Conservation (phyloP, 2,329 filamentous ascomycete genomes). For the Curvularia spicifera region DNA sequence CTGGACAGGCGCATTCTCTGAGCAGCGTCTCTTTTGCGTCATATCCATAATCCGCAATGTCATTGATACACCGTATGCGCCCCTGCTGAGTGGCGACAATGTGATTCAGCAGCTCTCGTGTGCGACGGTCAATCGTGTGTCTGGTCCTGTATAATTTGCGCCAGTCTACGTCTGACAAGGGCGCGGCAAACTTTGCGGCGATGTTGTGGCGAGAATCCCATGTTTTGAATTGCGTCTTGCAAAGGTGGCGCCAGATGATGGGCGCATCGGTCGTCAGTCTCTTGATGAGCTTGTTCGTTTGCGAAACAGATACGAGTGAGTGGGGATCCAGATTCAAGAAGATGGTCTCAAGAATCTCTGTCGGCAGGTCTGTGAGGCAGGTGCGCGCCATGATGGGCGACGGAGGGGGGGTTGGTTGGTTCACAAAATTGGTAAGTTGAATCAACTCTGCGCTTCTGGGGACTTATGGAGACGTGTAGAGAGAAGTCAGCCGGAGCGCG, state of each 20-base stretch:
- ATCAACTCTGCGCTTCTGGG: not conserved
- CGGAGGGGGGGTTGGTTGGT: not conserved
- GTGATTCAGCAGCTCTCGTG: slow-evolving; percentile 60
- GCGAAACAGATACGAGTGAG: slow-evolving; percentile 61
- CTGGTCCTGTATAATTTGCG: slow-evolving; percentile 58
- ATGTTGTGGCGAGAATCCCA: slow-evolving; percentile 66
- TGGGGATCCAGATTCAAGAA: slow-evolving; percentile 66
- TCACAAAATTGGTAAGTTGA: not conserved
- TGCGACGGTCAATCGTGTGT: slow-evolving; percentile 42
- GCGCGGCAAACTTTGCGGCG: slow-evolving; percentile 46
- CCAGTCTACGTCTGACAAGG: slow-evolving; percentile 72
- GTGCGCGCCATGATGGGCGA: slow-evolving; percentile 17
- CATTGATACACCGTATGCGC: slow-evolving; percentile 72
- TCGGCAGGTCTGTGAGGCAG: slow-evolving; percentile 63
- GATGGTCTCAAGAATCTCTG: slow-evolving; percentile 85
- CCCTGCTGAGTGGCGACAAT: slow-evolving; percentile 74
- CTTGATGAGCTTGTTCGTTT: slow-evolving; percentile 68
- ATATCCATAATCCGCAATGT: slow-evolving; percentile 76
- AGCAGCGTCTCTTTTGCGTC: slow-evolving; percentile 87
- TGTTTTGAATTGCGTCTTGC: slow-evolving; percentile 69
- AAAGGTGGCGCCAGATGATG: slow-evolving; percentile 81
- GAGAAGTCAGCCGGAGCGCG: not conserved
- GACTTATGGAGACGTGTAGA: not conserved
- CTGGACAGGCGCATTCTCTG: slow-evolving; percentile 65
- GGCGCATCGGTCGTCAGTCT: slow-evolving; percentile 72